phyloP scores from a whole-genome alignment of 805 yeast genomes.

The Sugiyamaella smithiae region DNA sequence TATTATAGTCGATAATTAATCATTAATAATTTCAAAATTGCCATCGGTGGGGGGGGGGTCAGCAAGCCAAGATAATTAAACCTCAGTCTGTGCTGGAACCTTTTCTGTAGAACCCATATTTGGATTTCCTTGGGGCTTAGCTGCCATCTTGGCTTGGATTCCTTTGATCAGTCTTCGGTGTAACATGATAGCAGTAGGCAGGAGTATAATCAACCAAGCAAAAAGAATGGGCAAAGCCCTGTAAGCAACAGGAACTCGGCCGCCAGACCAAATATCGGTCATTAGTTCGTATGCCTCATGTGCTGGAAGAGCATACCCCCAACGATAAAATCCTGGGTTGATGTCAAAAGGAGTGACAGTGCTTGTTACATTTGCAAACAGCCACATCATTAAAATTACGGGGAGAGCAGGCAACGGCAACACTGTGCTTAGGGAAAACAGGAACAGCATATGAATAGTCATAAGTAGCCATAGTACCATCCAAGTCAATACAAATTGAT shows the following conservation, averaged over 20 bases:
- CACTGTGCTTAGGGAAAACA: constrained; percentile 1
- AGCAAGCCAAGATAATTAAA: too few relatives aligned
- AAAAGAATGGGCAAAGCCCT: constrained; percentile 17
- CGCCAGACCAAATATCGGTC: constrained; percentile 18
- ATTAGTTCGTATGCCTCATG: constrained; percentile 10
- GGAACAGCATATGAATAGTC: constrained; percentile 1
- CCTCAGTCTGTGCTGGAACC: too few relatives aligned
- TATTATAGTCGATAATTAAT: too few relatives aligned
- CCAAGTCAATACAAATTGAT: constrained; percentile 18
- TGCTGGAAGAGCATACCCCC: constrained; percentile 19
- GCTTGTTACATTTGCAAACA: constrained; percentile 9
- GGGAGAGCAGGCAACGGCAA: constrained; percentile 14
- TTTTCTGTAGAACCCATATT: too few relatives aligned
- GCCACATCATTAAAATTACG: constrained; percentile 9
- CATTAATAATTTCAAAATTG: too few relatives aligned
- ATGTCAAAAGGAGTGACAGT: constrained; percentile 11
- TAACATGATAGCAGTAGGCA: neutral
- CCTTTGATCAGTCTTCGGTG: neutral
- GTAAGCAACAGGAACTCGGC: constrained; percentile 8
- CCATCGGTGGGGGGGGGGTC: too few relatives aligned
- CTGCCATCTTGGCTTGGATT: too few relatives aligned
- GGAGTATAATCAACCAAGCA: constrained; percentile 2
- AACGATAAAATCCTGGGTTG: constrained; percentile 14
- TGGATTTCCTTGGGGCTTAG: too few relatives aligned
- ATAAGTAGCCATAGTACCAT: constrained; percentile 14